Evolutionary conservation across 805 yeast species (phyloP).

Genomic region (Huiozyma sinensis): DNA sequence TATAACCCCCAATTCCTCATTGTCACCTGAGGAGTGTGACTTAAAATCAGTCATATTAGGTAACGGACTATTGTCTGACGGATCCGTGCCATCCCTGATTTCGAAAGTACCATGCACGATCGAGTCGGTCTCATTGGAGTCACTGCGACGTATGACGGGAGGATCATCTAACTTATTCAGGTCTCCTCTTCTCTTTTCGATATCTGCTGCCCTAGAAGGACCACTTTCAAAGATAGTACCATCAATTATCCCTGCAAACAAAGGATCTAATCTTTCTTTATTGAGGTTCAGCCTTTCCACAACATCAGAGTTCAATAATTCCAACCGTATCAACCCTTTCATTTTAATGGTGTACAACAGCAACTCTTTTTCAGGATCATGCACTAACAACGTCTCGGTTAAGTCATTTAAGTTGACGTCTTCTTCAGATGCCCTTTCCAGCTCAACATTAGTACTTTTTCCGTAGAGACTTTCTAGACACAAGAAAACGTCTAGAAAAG

Average conservation of each 20-base stretch:
- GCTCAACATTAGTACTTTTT: constrained; percentile 9
- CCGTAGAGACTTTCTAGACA: constrained; percentile 21
- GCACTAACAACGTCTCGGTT: constrained; percentile 2
- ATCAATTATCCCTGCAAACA: constrained; percentile 16
- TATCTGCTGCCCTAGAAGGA: no score
- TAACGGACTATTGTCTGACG: constrained; percentile 5
- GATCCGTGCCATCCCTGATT: constrained; percentile 2
- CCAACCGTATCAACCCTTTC: constrained; percentile 18
- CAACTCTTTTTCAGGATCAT: constrained; percentile 16
- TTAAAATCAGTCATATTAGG: neutral
- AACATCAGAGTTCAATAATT: constrained; percentile 9
- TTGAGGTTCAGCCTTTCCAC: constrained; percentile 16
- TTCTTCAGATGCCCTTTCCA: constrained; percentile 20
- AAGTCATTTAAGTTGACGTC: constrained; percentile 19
- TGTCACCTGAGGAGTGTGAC: constrained; percentile 1
- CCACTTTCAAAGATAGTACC: constrained; percentile 13
- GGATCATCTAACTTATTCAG: no score
- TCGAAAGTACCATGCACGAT: neutral
- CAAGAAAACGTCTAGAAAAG: constrained; percentile 14
- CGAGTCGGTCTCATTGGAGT: no score
- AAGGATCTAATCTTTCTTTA: constrained; percentile 17
- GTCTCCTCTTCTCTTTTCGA: no score
- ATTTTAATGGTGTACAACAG: constrained; percentile 21
- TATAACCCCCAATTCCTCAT: constrained; percentile 5
- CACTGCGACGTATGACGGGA: no score